Percentiles rank a stretch among this genome's conserved stretches.
phyloP scores from a whole-genome alignment of 2,329 filamentous ascomycete species.

The Aspergillus ochraceus region DNA sequence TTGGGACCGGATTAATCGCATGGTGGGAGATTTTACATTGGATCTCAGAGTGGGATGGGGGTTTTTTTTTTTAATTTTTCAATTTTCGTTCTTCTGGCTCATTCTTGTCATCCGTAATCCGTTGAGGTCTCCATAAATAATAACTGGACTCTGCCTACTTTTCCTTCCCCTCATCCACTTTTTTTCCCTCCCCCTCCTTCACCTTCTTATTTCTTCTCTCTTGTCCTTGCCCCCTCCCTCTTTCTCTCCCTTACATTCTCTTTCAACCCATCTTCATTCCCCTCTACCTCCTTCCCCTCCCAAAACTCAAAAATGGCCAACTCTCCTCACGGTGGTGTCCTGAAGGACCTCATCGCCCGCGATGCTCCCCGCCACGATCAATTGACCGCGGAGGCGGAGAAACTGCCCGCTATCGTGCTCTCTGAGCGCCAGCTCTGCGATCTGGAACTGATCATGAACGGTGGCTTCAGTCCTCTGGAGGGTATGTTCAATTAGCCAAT shows the following conservation, averaged over 20 bases:
- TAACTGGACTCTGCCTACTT: slow-evolving; percentile 1
- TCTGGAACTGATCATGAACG: slow-evolving; percentile 94
- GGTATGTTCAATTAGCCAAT: slow-evolving; percentile 56
- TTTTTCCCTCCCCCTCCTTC: slow-evolving; percentile 1
- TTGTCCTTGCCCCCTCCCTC: neutral
- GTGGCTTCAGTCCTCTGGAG: slow-evolving; percentile 96
- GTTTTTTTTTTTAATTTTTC: slow-evolving; percentile 8
- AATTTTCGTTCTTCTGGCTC: slow-evolving; percentile 1
- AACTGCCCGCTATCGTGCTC: slow-evolving; percentile 77
- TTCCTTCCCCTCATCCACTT: slow-evolving; percentile 2
- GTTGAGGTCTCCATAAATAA: neutral
- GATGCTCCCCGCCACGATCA: slow-evolving; percentile 80
- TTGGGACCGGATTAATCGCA: neutral
- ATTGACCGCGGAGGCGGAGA: slow-evolving; percentile 82
- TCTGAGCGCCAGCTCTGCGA: slow-evolving; percentile 96
- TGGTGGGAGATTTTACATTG: neutral
- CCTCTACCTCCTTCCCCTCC: slow-evolving; percentile 4
- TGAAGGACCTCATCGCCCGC: slow-evolving; percentile 96
- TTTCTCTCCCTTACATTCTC: slow-evolving; percentile 7
- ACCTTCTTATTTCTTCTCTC: slow-evolving; percentile 1
- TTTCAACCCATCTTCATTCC: slow-evolving; percentile 10
- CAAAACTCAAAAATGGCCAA: slow-evolving; percentile 47
- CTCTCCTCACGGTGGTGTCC: slow-evolving; percentile 79
- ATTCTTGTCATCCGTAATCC: too few species aligned
- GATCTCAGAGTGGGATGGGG: neutral